Base-by-base conservation (phyloP, 495 filamentous ascomycete species). In the Lichina pygmaea region DNA sequence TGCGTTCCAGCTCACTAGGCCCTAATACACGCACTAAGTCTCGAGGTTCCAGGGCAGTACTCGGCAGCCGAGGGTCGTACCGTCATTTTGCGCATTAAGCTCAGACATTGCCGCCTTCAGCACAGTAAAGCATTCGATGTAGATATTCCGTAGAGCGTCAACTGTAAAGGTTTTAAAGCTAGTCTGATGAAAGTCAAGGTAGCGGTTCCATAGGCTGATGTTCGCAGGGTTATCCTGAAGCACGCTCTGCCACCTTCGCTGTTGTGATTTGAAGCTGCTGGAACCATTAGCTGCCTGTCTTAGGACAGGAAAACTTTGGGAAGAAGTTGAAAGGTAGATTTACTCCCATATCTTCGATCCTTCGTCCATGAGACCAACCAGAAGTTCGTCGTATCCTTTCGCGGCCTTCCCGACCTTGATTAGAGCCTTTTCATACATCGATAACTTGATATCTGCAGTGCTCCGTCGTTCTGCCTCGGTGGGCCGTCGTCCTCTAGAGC, bases 381-480 rank as follows among this genome's bases (percentile, higher is more conserved):
- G 48, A 2, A 94, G 61, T 12, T 56, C 56, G 49, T 82, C 75
- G 34, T 62, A 54, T 31, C 65, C 54, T 4, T 63, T 50, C 4
- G 57, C 44, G 6, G 54, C 48, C 3, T 41, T 51, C 8, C 53
- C 56, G 11, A 67, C 62, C 44, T 75, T 70, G 34, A 61, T 58
- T 6, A 94, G 57, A 5, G 85, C 84, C 47, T 84, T 74, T 44
- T 81, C 72, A 51, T 84, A 84, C n/a, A 93, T 68, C 0, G 75
- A 77, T 2, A 92, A 50, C 49, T 78, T 85, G 34, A 92, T 70
- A 49, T 81, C 80, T 15, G 83, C 77, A 24, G 78, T 67, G 44
- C 73, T 76, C 46, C 63, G 66, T 24, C 56, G 60, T 49, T 93
- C 81, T 4, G 74, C 73, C 39, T 58, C 55, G 0, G 71, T 77